These are phyloP conservation scores for Wallacemonas rigidus DNA, from an alignment of 208 protist genomes.

Conservation along the genomic window DNA sequence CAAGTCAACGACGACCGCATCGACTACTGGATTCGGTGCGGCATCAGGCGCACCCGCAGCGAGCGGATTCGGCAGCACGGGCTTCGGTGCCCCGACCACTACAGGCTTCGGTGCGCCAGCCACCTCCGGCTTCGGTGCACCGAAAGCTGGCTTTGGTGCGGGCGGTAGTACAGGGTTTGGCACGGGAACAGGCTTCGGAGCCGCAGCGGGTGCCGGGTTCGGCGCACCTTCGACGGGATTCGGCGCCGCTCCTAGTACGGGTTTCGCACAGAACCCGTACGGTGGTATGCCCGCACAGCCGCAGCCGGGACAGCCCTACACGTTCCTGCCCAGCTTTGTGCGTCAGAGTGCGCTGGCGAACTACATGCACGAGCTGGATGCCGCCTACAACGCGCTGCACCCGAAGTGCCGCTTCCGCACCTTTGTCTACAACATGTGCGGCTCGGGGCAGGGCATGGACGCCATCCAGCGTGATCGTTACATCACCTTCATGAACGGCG, in stretches of 20 bases:
- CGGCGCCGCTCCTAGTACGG: not conserved
- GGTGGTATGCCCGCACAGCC: slow-evolving; percentile 16
- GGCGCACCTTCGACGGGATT: not conserved
- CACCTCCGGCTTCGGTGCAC: slow-evolving; percentile 19
- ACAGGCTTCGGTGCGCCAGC: slow-evolving; percentile 27
- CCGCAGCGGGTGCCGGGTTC: not conserved
- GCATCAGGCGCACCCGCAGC: not conserved
- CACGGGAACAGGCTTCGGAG: slow-evolving; percentile 25
- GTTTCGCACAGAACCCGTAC: slow-evolving; percentile 3
- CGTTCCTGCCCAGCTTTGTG: slow-evolving; percentile 40
- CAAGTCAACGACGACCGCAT: too few relatives aligned
- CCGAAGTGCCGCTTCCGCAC: slow-evolving; percentile 68
- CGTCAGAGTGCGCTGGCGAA: slow-evolving; percentile 56
- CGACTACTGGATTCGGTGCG: slow-evolving; percentile 15
- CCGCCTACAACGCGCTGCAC: slow-evolving; percentile 70
- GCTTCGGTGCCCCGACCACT: slow-evolving; percentile 8
- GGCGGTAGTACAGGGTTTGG: not conserved
- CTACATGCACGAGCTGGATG: slow-evolving; percentile 66
- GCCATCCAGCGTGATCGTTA: slow-evolving; percentile 68
- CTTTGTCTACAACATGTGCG: slow-evolving; percentile 81
- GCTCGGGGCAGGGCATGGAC: slow-evolving; percentile 41
- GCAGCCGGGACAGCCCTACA: slow-evolving; percentile 19
- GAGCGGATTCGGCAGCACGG: not conserved
- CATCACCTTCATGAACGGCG: slow-evolving; percentile 54
- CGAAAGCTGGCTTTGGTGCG: not conserved